phyloP scores from a whole-genome alignment of 371 early-diverging fungal genomes.

The Mucor mucedo region DNA sequence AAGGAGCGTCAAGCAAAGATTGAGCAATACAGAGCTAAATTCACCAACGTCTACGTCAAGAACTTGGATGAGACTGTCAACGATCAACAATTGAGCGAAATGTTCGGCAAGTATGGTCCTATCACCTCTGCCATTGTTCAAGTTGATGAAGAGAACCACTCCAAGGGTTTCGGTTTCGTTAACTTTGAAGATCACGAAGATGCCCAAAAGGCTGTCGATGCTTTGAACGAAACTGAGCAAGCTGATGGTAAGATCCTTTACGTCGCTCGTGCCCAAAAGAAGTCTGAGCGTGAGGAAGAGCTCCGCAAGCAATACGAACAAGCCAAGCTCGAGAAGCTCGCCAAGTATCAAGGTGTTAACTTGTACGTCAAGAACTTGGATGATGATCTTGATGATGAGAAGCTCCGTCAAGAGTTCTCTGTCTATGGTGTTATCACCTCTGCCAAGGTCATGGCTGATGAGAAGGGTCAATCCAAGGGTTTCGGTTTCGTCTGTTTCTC shows the following conservation, averaged over 20 bases:
- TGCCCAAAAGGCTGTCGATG: conserved; percentile 92
- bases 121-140: conserved; percentile 85
- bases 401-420: conserved; percentile 93
- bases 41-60: conserved; percentile 99
- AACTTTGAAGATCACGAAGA: conserved; percentile 95
- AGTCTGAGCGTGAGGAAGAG: conserved; percentile 97
- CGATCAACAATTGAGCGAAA: conserved; percentile 81
- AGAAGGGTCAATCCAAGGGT: conserved; percentile 81
- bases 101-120: conserved; percentile 89
- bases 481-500: conserved; percentile 95
- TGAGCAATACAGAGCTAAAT: conserved; percentile 89
- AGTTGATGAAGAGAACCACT: conserved; percentile 80
- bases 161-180: conserved; percentile 96
- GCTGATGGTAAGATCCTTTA: conserved; percentile 88
- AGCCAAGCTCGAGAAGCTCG: conserved; percentile 91
- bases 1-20: conserved; percentile 94
- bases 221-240: conserved; percentile 91
- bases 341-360: conserved; percentile 98
- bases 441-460: conserved; percentile 97
- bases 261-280: conserved; percentile 99
- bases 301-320: conserved; percentile 93
- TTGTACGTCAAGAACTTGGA: conserved; percentile 98
- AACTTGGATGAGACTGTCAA: conserved; percentile 88
- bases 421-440: conserved; percentile 95
- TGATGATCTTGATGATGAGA: conserved; percentile 94